Evolutionary conservation across 2,329 filamentous ascomycete species (phyloP), one percentile per base, ranked within the genome.

Genomic region (Cladophialophora yegresii): DNA sequence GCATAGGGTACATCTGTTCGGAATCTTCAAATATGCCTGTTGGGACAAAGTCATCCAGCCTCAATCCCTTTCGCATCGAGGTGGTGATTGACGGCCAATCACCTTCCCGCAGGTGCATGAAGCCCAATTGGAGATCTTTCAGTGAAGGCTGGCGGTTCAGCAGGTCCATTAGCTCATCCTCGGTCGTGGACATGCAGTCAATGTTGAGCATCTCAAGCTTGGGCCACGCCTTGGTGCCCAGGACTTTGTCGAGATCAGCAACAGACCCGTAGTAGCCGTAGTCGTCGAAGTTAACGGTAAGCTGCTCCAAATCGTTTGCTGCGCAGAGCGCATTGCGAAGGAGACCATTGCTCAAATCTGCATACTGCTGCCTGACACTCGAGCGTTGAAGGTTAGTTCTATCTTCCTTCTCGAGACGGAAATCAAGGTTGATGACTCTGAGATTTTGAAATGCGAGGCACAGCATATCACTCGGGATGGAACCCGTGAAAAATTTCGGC

Each of bases 211-310:
- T 50, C 6, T 12, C 51, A 20, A 71, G 64, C 3, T 64, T 57
- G 7, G 69, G 67, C 66, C 69, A 71, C 7, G 54, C 22, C 43
- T 55, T 58, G 4, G 63, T 49, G 9, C 65, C 65, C 3, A 70
- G 36, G 30, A 71, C 54, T 26, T 61, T 55, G 50, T 64, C 40
- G 22, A 68, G 50, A 50, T 54, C 54, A 23, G 58, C 53, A 57
- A 61, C 64, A 2, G 59, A 54, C 12, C 67, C 61, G 26, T 59
- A 63, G 57, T 61, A 69, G 33, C 68, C 68, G 50, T 54, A 66
- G 32, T 70, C 67, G 23, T 69, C 63, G 50, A 71, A 71, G 61
- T 70, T 70, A 58, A 71, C 61, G 30, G 65, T 65, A 36, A 71
- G 61, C 26, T 62, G 60, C 49, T 65, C 54, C 45, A 70, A 50